Base-by-base conservation (phyloP, 2,329 filamentous ascomycete species). In the Apiospora aurea region DNA sequence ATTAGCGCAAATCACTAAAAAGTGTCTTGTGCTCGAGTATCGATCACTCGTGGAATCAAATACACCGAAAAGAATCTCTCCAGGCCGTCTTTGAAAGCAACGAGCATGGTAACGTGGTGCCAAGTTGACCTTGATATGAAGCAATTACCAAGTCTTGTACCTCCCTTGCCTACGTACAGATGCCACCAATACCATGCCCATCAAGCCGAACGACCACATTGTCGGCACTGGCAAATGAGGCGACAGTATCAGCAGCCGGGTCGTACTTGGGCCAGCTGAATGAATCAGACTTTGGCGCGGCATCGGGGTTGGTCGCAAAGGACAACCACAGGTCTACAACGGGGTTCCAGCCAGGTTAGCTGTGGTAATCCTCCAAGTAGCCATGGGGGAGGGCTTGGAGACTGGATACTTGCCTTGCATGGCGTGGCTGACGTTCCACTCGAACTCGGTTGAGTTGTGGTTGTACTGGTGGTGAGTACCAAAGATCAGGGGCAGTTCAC, bases 401-500 rank as follows among this genome's bases (percentile, higher is more conserved):
- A 34, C 10, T 10, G 61, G 24, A 7, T 64, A 26, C 24, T 70
- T 69, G 61, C 69, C 68, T 51, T 72, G 70, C 69, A 72, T 73
- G 1, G 46, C 68, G 8, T 68, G 24, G 43, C 44, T 47, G 29
- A 72, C 61, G 34, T 67, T 38, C n/a, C 34, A 46, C 69, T 79
- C 71, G 7, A 76, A 71, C 1, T 77, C 75, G 34, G 77, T 78
- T 8, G 77, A 75, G 11, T 73, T 74, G 1, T 76, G 74, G 21
- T 69, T 74, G 6, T 76, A 67, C 53, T 78, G 77, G 71, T 47
- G 4, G 26, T 79, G 78, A n/a, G 73, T 76, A 18, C 77, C 77
- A 41, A 78, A 77, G 51, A 78, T 74, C 74, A 78, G 76, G 0
- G 77, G 77, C 2, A 78, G 43, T 46, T 79, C 77, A 0, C 76